phyloP scores from a whole-genome alignment of 2,329 filamentous ascomycete species.

The Huntiella savannae region DNA sequence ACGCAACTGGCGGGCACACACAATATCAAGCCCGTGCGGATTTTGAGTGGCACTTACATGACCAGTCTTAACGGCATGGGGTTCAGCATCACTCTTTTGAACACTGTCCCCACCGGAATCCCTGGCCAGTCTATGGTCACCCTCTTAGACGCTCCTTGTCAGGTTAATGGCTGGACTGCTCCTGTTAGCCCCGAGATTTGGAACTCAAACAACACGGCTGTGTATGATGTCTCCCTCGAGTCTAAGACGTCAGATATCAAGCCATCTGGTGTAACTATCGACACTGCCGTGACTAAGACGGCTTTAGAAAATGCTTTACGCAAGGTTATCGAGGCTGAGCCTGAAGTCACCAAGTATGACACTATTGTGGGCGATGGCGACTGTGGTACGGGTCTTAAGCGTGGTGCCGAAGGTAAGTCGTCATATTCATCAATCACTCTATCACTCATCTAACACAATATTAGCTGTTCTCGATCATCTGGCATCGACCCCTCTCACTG shows the following conservation, averaged over 20 bases:
- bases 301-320: conserved; percentile 39
- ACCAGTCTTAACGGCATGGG: conserved; percentile 59
- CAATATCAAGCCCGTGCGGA: conserved; percentile 41
- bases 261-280: conserved; percentile 31
- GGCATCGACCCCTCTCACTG: conserved; percentile 24
- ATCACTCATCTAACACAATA: neutral
- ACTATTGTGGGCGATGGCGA: conserved; percentile 82
- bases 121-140: conserved; percentile 44
- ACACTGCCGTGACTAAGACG: conserved; percentile 29
- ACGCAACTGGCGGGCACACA: conserved; percentile 38
- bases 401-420: conserved; percentile 56
- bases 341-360: conserved; percentile 53
- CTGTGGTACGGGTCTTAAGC: conserved; percentile 70
- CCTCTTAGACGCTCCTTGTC: conserved; percentile 48
- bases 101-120: conserved; percentile 39
- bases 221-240: conserved; percentile 11
- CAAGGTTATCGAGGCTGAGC: conserved; percentile 44
- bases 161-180: conserved; percentile 52
- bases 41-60: conserved; percentile 56
- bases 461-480: conserved; percentile 35
- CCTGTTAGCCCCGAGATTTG: conserved; percentile 44
- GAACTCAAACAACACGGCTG: conserved; percentile 33
- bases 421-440: neutral
- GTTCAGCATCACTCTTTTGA: conserved; percentile 55
- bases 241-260: conserved; percentile 22